phyloP scores from a whole-genome alignment of 106 monocot genomes.

The Phalaenopsis aphrodite region DNA sequence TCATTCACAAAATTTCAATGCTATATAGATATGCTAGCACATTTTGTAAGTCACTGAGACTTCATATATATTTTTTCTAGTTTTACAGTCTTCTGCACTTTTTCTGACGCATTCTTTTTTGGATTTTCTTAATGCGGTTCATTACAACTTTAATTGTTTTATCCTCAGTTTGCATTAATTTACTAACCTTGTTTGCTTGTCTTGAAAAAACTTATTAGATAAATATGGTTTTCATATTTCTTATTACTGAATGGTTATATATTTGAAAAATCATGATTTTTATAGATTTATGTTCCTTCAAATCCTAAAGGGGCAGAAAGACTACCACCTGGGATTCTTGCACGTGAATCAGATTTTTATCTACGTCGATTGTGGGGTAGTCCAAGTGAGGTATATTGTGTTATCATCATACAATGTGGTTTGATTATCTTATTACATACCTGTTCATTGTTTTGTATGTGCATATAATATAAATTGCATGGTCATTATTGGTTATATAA shows the following conservation, averaged over 20 bases:
- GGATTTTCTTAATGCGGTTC: background rate
- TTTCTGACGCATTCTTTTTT: background rate
- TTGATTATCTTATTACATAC: too few relatives aligned
- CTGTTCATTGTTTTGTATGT: background rate
- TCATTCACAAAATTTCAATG: background rate
- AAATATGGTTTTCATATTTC: background rate
- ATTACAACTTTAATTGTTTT: background rate
- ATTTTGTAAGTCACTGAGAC: background rate
- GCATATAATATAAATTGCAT: too few relatives aligned
- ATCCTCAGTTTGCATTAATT: background rate
- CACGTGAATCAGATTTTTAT: slow-evolving; percentile 50
- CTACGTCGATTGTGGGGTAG: slow-evolving; percentile 56
- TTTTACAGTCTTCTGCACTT: background rate
- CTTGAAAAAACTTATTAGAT: background rate
- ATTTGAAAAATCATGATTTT: background rate
- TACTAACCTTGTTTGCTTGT: background rate
- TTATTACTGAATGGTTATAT: background rate
- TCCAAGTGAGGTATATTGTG: slow-evolving; percentile 39
- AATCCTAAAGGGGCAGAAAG: slow-evolving; percentile 61
- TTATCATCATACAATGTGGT: too few relatives aligned
- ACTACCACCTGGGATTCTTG: slow-evolving; percentile 43
- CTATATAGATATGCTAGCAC: background rate
- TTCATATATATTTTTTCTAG: background rate
- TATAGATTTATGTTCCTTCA: slow-evolving; percentile 49
- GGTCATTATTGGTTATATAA: too few relatives aligned